Percentiles rank a stretch among this genome's conserved stretches.
Evolutionary conservation across 352 stramenopile species (phyloP).

Genomic region (Pythium monospermum): DNA sequence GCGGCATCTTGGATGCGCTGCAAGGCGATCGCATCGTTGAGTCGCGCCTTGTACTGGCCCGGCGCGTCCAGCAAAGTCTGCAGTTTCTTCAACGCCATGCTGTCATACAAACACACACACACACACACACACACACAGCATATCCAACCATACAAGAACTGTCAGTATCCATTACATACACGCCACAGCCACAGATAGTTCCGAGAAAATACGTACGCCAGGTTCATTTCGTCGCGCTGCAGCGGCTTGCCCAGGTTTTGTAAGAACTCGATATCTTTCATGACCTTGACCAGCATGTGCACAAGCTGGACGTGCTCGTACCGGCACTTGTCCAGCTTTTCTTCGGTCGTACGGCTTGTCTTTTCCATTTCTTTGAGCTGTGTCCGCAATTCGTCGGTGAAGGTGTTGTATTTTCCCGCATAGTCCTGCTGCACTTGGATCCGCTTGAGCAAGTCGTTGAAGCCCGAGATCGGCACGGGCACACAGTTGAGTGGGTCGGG

Average conservation of each 20-base stretch:
- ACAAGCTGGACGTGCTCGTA: conserved; percentile 82
- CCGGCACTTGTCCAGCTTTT: conserved; percentile 82
- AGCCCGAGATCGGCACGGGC: conserved; percentile 70
- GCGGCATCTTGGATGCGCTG: conserved; percentile 63
- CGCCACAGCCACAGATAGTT: no score
- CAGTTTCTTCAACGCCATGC: conserved; percentile 79
- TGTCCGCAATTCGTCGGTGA: conserved; percentile 63
- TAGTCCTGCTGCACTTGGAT: conserved; percentile 80
- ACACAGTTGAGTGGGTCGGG: conserved; percentile 77
- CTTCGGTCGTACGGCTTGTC: conserved; percentile 65
- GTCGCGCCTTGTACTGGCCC: conserved; percentile 83
- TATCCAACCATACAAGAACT: conserved; percentile 8
- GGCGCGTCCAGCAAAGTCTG: conserved; percentile 72
- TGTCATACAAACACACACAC: conserved; percentile 16
- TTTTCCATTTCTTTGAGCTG: conserved; percentile 84
- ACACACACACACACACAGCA: neutral
- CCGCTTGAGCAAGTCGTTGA: conserved; percentile 75
- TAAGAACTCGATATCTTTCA: conserved; percentile 85
- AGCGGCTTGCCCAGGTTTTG: conserved; percentile 84
- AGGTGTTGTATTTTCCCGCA: conserved; percentile 77
- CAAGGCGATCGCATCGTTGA: conserved; percentile 73
- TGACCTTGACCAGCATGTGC: conserved; percentile 81
- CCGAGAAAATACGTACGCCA: conserved; percentile 46
- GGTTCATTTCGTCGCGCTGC: conserved; percentile 68
- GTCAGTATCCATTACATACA: no score